Conservation (phyloP, 2,329 filamentous ascomycete species). For the Bipolaris oryzae region DNA sequence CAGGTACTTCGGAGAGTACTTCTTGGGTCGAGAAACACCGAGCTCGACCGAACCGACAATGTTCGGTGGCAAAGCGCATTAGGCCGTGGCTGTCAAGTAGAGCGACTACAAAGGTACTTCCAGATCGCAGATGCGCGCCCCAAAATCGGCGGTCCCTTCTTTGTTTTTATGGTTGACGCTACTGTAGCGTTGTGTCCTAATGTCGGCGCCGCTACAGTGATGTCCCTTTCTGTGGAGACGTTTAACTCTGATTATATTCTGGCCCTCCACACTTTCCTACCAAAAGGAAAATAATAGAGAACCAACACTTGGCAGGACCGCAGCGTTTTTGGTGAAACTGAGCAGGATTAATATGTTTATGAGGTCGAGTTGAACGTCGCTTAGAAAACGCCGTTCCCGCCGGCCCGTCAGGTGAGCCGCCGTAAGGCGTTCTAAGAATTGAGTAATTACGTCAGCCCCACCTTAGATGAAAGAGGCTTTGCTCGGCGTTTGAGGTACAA, state of each 20-base stretch:
- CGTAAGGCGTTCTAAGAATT: neutral
- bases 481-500: conserved; percentile 10
- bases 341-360: neutral
- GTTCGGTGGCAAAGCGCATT: neutral
- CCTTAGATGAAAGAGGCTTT: conserved; percentile 2
- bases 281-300: neutral
- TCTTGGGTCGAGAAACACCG: conserved; percentile 1
- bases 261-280: neutral
- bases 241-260: neutral
- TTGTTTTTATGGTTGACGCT: conserved; percentile 5
- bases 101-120: neutral
- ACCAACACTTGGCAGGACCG: neutral
- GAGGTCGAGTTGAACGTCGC: conserved; percentile 2
- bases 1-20: conserved; percentile 1
- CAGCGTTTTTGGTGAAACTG: neutral
- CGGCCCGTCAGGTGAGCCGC: conserved; percentile 6
- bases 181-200: conserved; percentile 1
- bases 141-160: neutral
- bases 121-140: conserved; percentile 1
- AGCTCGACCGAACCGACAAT: neutral
- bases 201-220: conserved; percentile 6
- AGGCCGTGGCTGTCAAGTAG: neutral
- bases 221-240: neutral
- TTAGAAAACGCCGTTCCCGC: conserved; percentile 13
- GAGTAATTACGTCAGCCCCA: conserved; percentile 10